These are phyloP conservation scores for Salvia splendens DNA, from an alignment of 257 asterid species.

Conservation along the genomic window DNA sequence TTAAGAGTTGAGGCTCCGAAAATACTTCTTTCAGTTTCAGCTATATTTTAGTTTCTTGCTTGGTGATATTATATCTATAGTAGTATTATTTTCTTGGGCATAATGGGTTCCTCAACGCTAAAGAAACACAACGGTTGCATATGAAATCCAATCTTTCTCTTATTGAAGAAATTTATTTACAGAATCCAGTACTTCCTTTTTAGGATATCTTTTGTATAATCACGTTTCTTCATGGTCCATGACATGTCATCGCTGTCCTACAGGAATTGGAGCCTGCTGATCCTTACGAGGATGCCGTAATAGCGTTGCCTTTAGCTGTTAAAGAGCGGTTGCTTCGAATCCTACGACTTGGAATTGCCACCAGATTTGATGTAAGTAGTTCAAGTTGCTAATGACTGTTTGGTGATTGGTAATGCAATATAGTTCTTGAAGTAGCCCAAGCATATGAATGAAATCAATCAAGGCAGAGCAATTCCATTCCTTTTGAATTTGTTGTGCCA, in stretches of 20 bases:
- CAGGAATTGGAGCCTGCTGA: constrained; percentile 60
- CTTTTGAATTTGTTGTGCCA: too few relatives aligned
- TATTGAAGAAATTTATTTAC: not conserved
- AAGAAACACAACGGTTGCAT: constrained; percentile 6
- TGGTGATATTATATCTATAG: not conserved
- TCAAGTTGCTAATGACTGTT: constrained; percentile 21
- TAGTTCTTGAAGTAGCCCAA: constrained; percentile 1
- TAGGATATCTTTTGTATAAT: constrained; percentile 15
- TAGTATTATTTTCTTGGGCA: constrained; percentile 2
- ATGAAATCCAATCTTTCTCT: not conserved
- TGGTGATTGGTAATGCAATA: constrained; percentile 25
- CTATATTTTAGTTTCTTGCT: not conserved
- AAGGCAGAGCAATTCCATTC: too few relatives aligned
- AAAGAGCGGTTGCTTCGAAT: constrained; percentile 89
- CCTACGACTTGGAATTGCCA: constrained; percentile 84
- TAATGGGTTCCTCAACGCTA: not conserved
- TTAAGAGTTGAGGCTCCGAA: constrained; percentile 7
- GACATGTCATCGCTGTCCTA: constrained; percentile 21
- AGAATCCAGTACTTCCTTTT: not conserved
- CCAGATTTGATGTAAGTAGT: constrained; percentile 89
- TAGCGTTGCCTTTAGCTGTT: constrained; percentile 69
- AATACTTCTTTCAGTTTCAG: not conserved
- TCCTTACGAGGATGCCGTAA: constrained; percentile 82
- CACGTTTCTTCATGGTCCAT: constrained; percentile 10
- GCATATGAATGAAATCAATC: too few relatives aligned